Evolutionary conservation across 441 rosid species (phyloP), one percentile per base, ranked within the genome.

Genomic region (Daphne laureola): DNA sequence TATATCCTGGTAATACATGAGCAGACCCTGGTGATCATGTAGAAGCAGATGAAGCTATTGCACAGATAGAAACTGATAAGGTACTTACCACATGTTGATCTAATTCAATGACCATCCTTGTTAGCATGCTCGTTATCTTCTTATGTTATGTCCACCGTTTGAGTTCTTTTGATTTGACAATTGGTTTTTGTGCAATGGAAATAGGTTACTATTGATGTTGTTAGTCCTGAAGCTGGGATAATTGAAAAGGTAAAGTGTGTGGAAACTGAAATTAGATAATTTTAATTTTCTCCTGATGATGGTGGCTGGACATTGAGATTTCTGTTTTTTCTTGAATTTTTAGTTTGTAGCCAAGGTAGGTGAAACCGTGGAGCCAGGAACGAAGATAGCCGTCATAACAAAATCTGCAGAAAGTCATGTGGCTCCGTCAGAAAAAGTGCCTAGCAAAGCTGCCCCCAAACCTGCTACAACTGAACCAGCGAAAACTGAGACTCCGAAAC

Each of bases 61-160:
- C 85, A 48, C 79, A 76, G 59, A 74, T 79, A 51, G 85, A 79
- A 55, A 79, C 85, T 4, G 82, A 79, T 57, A 79, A 79, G 80
- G 84, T 79, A 62, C 51, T 47, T 56, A 14, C 49, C 43, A 49
- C 15, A 5, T 25, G 12, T 14, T 48, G 43, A 43, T 53, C 54
- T 42, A 0, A 31, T 17, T 18, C 52, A 25, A 43, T 46, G 49
- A 23, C 5, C 40, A 42, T 54, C 42, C 40, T 21, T 14, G 25
- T 38, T 54, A 25, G 43, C 9, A 5, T 31, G 11, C 8, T 5
- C 11, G 11, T 31, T 11, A 41, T 35, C 35, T 42, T 16, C 0
- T 51, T 42, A 43, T 25, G n/a, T 51, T 42, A 43, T 25, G n/a
- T 23, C 27, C 11, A n/a, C 12, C 42, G 1, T 40, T 4, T 21